phyloP scores from a whole-genome alignment of 129 eudicot species.

The Centaurea solstitialis region DNA sequence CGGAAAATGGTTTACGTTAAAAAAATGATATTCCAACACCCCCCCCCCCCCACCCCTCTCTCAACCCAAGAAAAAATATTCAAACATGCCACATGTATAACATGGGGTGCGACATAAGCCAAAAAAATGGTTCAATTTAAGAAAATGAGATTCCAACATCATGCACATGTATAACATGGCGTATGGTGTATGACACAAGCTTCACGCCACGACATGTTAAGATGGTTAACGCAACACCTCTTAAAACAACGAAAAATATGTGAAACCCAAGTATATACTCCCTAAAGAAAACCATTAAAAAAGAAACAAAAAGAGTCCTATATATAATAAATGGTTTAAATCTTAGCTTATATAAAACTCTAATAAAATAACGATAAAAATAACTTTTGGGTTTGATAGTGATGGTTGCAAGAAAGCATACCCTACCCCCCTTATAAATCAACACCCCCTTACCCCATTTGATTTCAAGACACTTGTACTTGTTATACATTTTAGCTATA shows the following conservation, averaged over 20 bases:
- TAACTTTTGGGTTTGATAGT: conserved; percentile 15
- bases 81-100: no score
- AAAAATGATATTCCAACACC: no score
- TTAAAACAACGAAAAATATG: background rate
- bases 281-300: background rate
- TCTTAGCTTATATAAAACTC: background rate
- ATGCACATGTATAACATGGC: no score
- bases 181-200: no score
- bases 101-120: no score
- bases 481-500: conserved; percentile 22
- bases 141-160: no score
- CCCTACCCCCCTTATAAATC: conserved; percentile 37
- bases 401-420: conserved; percentile 24
- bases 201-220: no score
- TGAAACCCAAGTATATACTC: background rate
- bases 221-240: no score
- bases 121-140: no score
- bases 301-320: background rate
- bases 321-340: background rate
- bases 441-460: conserved; percentile 19
- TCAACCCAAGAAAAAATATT: no score
- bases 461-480: conserved; percentile 31
- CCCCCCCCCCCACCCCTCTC: no score
- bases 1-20: background rate
- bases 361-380: background rate